phyloP scores from a whole-genome alignment of 192 early-diverging fungal genomes.

The Mortierella antarctica region DNA sequence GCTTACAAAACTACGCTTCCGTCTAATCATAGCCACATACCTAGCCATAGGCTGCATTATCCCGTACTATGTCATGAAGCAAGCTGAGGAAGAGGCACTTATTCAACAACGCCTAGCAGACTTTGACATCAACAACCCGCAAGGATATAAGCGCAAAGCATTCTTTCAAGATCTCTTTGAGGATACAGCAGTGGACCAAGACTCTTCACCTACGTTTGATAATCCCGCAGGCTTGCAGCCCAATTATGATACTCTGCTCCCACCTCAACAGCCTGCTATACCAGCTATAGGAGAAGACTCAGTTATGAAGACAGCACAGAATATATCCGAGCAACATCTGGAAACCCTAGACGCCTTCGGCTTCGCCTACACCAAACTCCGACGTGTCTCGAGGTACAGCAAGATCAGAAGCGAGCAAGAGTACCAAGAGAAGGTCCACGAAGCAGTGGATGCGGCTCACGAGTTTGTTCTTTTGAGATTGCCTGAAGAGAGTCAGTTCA shows the following conservation, averaged over 20 bases:
- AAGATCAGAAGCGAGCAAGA: background rate
- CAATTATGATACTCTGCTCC: too few species aligned
- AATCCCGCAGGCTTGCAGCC: background rate
- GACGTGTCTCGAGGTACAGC: too few species aligned
- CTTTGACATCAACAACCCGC: conserved; percentile 3
- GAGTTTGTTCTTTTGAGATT: conserved; percentile 6
- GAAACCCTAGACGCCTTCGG: too few species aligned
- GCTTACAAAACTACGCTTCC: conserved; percentile 30
- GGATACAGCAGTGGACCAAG: background rate
- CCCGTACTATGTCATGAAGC: conserved; percentile 49
- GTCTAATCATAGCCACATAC: conserved; percentile 11
- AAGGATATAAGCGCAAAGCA: conserved; percentile 18
- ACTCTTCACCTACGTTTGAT: background rate
- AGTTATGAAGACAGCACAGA: too few species aligned
- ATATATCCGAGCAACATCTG: too few species aligned
- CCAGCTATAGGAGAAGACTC: too few species aligned
- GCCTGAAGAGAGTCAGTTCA: background rate
- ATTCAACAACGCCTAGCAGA: conserved; percentile 1
- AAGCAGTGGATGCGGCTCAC: background rate
- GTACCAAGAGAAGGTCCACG: background rate
- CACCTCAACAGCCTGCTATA: too few species aligned
- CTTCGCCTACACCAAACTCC: too few species aligned
- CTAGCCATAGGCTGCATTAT: conserved; percentile 41
- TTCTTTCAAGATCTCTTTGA: conserved; percentile 29
- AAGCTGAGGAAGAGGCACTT: conserved; percentile 21